phyloP scores from a whole-genome alignment of 2,329 filamentous ascomycete genomes.

The Nigrospora sphaerica region DNA sequence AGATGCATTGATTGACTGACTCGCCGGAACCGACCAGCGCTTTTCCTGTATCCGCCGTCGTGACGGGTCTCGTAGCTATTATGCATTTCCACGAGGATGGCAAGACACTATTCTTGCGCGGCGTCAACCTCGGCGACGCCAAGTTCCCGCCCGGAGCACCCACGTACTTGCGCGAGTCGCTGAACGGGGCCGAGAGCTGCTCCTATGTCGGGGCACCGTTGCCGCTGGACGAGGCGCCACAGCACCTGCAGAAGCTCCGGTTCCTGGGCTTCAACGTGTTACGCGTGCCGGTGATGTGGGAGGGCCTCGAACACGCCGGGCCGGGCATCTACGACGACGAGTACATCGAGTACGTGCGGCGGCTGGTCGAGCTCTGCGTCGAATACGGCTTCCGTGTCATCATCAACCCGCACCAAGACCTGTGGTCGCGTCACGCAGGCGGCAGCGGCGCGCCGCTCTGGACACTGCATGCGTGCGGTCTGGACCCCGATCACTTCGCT shows the following conservation, averaged over 20 bases:
- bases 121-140: constrained; percentile 15
- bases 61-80: too few relatives aligned
- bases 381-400: constrained; percentile 12
- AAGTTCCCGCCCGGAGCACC: constrained; percentile 11
- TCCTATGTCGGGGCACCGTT: constrained; percentile 9
- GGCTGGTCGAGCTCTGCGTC: constrained; percentile 9
- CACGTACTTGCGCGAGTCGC: constrained; percentile 9
- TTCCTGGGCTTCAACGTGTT: constrained; percentile 13
- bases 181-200: constrained; percentile 6
- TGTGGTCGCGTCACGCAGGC: constrained; percentile 15
- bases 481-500: constrained; percentile 12
- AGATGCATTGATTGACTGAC: too few relatives aligned
- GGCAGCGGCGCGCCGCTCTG: constrained; percentile 15
- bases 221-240: constrained; percentile 8
- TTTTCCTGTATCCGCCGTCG: too few relatives aligned
- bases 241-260: constrained; percentile 9
- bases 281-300: constrained; percentile 13
- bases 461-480: constrained; percentile 15
- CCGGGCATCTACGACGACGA: constrained; percentile 15
- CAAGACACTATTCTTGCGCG: constrained; percentile 12
- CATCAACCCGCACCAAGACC: constrained; percentile 16
- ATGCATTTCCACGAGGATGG: constrained; percentile 8
- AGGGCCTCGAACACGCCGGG: constrained; percentile 14
- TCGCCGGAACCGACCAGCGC: too few relatives aligned
- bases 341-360: constrained; percentile 10